phyloP scores from a whole-genome alignment of 192 early-diverging fungal species.

The Diversispora epigaea region DNA sequence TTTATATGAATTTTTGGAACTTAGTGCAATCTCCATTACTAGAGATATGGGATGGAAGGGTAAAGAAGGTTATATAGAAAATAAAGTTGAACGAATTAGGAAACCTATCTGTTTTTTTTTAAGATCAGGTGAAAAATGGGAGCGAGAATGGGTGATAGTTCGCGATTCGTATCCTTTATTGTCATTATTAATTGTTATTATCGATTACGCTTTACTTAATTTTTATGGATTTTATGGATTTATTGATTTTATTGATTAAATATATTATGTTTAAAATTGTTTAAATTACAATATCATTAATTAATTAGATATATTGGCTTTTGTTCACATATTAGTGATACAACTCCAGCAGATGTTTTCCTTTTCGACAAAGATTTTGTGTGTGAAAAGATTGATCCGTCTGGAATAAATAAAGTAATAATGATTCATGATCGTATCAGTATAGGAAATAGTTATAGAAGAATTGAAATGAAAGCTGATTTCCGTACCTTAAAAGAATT shows the following conservation, averaged over 20 bases:
- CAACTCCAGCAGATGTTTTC: constrained; percentile 48
- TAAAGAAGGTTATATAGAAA: constrained; percentile 74
- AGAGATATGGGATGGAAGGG: constrained; percentile 85
- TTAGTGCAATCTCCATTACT: constrained; percentile 69
- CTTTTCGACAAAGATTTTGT: constrained; percentile 51
- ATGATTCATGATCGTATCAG: constrained; percentile 59
- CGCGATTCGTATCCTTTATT: constrained; percentile 60
- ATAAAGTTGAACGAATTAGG: constrained; percentile 56
- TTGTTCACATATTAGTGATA: constrained; percentile 44
- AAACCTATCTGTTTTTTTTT: constrained; percentile 43
- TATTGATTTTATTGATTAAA: too few relatives aligned
- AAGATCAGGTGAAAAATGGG: constrained; percentile 47
- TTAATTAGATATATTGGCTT: constrained; percentile 52
- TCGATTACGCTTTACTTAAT: too few relatives aligned
- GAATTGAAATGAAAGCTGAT: constrained; percentile 69
- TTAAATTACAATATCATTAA: not conserved
- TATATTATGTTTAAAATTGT: not conserved
- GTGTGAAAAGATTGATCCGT: constrained; percentile 6
- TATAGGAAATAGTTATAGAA: constrained; percentile 57
- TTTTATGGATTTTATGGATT: too few relatives aligned
- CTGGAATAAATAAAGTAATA: constrained; percentile 40
- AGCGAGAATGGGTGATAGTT: constrained; percentile 68
- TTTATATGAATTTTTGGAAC: constrained; percentile 74
- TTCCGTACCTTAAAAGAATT: constrained; percentile 69
- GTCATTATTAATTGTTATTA: not conserved